These are phyloP conservation scores for Pestalotiopsis fici DNA, from an alignment of 2,329 filamentous ascomycete genomes.

Conservation along the genomic window DNA sequence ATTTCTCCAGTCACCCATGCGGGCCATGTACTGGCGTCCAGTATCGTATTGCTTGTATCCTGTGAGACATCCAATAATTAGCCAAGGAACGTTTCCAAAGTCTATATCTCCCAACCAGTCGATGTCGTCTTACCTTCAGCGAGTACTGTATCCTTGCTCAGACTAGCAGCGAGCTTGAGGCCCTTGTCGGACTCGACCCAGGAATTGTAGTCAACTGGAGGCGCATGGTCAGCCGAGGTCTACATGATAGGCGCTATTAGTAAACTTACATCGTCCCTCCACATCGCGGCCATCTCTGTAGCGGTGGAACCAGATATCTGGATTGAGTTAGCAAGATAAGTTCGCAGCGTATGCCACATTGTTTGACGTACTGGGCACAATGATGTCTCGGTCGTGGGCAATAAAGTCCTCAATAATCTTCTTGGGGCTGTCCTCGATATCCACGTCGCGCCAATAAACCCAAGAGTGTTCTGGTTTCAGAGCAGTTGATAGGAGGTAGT, in stretches of 20 bases:
- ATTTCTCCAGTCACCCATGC: slow-evolving; percentile 87
- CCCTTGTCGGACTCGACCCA: slow-evolving; percentile 94
- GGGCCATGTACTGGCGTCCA: slow-evolving; percentile 84
- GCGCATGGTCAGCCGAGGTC: slow-evolving; percentile 19
- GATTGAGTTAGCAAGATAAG: slow-evolving; percentile 11
- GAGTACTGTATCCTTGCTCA: slow-evolving; percentile 80
- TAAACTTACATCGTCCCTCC: slow-evolving; percentile 82
- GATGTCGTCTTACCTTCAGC: slow-evolving; percentile 72
- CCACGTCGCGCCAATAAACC: slow-evolving; percentile 98
- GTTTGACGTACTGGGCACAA: slow-evolving; percentile 82
- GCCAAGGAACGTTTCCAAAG: slow-evolving; percentile 14
- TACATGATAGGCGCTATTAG: not conserved
- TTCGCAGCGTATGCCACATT: not conserved
- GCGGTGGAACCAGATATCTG: slow-evolving; percentile 96
- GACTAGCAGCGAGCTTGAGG: slow-evolving; percentile 68
- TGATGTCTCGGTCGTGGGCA: slow-evolving; percentile 86
- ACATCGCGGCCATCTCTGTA: slow-evolving; percentile 82
- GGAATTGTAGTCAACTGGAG: slow-evolving; percentile 92
- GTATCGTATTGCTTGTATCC: slow-evolving; percentile 94
- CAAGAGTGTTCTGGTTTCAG: slow-evolving; percentile 94
- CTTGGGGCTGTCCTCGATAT: slow-evolving; percentile 87
- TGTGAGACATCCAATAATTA: slow-evolving; percentile 33
- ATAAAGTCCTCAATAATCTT: slow-evolving; percentile 94
- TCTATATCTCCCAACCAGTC: not conserved
- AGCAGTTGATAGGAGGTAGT: slow-evolving; percentile 83